These are phyloP conservation scores for Picochlorum sp. DNA, from an alignment of 139 green algal species.

Conservation along the genomic window DNA sequence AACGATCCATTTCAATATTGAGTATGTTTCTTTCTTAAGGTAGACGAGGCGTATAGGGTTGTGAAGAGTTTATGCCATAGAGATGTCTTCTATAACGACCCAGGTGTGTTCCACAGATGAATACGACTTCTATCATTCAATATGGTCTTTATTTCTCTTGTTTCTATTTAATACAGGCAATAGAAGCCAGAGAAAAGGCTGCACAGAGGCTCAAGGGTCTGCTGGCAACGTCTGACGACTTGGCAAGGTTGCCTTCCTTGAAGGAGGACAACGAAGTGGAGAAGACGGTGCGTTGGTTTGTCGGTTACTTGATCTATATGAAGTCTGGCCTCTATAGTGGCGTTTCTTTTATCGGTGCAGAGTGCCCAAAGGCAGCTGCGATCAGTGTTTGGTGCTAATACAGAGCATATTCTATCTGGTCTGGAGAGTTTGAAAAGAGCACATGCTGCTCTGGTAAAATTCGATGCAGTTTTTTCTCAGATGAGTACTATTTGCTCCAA, in stretches of 20 bases:
- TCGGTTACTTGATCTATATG: too few relatives aligned
- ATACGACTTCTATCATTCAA: not conserved
- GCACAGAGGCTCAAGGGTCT: conserved; percentile 32
- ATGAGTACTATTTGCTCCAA: conserved; percentile 62
- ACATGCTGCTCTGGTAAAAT: not conserved
- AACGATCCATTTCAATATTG: too few relatives aligned
- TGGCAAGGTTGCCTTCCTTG: conserved; percentile 38
- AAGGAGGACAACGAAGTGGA: conserved; percentile 36
- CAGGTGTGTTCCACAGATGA: not conserved
- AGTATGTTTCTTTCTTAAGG: too few relatives aligned
- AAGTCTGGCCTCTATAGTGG: not conserved
- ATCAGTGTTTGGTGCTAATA: conserved; percentile 41
- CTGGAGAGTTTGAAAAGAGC: conserved; percentile 57
- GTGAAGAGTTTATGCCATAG: too few relatives aligned
- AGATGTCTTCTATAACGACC: too few relatives aligned
- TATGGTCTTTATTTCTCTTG: not conserved
- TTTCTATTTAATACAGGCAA: conserved; percentile 21
- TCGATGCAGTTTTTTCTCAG: conserved; percentile 13
- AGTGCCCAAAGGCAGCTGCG: conserved; percentile 43
- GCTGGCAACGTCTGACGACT: conserved; percentile 49
- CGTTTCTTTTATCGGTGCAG: conserved; percentile 11
- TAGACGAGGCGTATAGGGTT: too few relatives aligned
- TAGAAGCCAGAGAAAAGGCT: conserved; percentile 24
- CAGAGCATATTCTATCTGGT: conserved; percentile 46
- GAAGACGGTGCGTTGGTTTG: not conserved